Base-by-base conservation (phyloP, 352 stramenopile genomes). In the Halophytophthora batemanensis region DNA sequence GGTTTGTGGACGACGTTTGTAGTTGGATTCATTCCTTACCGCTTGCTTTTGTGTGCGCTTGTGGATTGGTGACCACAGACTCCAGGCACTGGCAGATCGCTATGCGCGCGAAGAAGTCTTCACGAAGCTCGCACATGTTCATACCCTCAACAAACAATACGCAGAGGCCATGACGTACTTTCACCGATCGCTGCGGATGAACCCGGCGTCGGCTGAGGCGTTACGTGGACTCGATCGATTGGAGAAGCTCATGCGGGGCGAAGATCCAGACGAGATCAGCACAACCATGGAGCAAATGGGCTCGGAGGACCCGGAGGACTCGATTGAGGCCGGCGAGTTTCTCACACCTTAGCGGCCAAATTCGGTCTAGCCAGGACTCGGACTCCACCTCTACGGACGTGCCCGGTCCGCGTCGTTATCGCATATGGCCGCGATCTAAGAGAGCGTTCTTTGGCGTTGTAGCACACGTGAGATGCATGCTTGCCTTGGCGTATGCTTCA, bases 221-320 rank as follows among this genome's bases (percentile, higher is more conserved):
- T 15, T 83, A 8, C 64, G 65, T 3, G 83, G 73, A 0, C 48
- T 94, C 13, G 78, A 92, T 8, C 75, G 79, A 4, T 64, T 94
- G 2, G 83, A 94, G 57, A 88, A 87, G 56, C 60, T 91, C 25
- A 86, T 92, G 77, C 78, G 74, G 8, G 81, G 77, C 3, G 79
- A 91, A 29, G 78, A 91, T 49, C 76, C 77, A 0, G 78, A 94
- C 48, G 77, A 85, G 31, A 46, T 85, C 31, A 85, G 66, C 57
- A 74, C 74, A 36, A 78, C 69, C 12, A 78, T 87, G 61, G 76
- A 87, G 28, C 65, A 80, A 53, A 56, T 87, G 50, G 77, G 79
- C 19, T 50, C 58, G 4, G 75, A 83, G 43, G 74, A 81, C 31
- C 64, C 69, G 28, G 71, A 86, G 22, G 74, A 75, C 22, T 85